These are phyloP conservation scores for Globisporangium nunn DNA, from an alignment of 352 stramenopile species.

Conservation along the genomic window DNA sequence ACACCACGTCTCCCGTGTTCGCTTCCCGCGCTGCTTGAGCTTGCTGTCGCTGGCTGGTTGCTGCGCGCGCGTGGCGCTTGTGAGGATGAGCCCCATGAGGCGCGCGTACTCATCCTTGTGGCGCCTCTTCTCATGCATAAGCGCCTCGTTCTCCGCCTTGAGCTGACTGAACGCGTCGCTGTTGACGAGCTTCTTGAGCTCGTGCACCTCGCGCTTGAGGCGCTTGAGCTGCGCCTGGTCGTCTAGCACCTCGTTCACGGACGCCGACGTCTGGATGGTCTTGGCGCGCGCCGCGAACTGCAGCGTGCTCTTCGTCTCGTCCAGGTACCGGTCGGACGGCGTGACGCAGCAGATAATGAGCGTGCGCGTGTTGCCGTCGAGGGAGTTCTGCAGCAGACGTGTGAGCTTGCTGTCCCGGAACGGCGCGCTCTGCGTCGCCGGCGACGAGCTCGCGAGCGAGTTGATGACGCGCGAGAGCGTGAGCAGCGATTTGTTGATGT, in stretches of 20 bases:
- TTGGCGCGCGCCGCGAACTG: constrained; percentile 92
- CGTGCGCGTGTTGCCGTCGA: constrained; percentile 88
- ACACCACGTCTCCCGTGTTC: constrained; percentile 62
- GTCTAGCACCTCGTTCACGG: constrained; percentile 88
- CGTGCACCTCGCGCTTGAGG: constrained; percentile 64
- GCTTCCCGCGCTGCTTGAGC: constrained; percentile 29
- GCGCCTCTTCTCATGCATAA: constrained; percentile 45
- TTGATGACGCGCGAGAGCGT: constrained; percentile 94
- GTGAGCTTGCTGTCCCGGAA: constrained; percentile 91
- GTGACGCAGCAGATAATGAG: constrained; percentile 87
- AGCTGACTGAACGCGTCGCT: constrained; percentile 40
- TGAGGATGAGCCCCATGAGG: constrained; percentile 55
- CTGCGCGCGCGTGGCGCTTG: constrained; percentile 24
- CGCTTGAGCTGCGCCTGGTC: constrained; percentile 81
- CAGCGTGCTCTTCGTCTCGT: constrained; percentile 87
- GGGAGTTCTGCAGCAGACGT: constrained; percentile 86
- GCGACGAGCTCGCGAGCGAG: constrained; percentile 34
- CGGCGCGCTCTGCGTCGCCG: constrained; percentile 39
- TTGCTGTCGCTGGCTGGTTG: constrained; percentile 14
- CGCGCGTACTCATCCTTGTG: constrained; percentile 55
- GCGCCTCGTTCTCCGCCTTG: constrained; percentile 66
- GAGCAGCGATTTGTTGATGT: constrained; percentile 96
- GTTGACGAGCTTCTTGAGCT: constrained; percentile 61
- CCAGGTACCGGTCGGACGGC: constrained; percentile 60
- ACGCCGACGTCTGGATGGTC: constrained; percentile 75